A percentile compares a stretch with the other conserved stretches of the same genome.
phyloP scores from a whole-genome alignment of 2,329 filamentous ascomycete genomes.

The Juglanconis oblonga region DNA sequence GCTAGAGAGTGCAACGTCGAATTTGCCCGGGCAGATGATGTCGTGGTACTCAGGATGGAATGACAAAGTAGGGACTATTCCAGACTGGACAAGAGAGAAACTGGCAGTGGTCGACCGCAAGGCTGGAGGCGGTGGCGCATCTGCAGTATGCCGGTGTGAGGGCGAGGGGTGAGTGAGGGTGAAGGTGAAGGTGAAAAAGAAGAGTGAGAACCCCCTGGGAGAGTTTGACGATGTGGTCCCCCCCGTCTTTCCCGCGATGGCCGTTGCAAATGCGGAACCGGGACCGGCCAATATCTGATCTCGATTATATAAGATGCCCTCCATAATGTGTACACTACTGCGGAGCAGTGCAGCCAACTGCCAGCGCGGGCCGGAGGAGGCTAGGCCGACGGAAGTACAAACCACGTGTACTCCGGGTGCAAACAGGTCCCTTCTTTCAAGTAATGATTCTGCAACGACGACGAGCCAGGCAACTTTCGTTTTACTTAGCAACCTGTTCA shows the following conservation, averaged over 20 bases:
- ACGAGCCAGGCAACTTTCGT: no score
- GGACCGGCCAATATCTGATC: not conserved
- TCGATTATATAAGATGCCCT: not conserved
- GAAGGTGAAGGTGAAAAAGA: not conserved
- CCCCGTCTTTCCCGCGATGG: not conserved
- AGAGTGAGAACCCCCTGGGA: not conserved
- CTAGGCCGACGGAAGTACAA: not conserved
- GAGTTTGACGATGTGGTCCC: not conserved
- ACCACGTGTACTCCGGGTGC: no score
- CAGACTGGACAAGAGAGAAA: not conserved
- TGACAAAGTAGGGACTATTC: not conserved
- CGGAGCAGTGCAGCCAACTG: not conserved
- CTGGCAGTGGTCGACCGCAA: not conserved
- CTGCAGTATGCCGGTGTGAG: not conserved
- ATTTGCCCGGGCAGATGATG: not conserved
- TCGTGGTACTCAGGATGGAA: not conserved
- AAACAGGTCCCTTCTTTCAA: no score
- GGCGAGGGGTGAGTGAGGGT: not conserved
- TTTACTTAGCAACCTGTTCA: no score
- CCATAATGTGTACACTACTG: not conserved
- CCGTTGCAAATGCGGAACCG: not conserved
- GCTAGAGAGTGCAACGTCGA: no score
- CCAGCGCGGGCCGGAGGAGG: no score
- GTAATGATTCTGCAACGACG: no score
- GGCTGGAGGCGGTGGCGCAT: not conserved